Evolutionary conservation across 2,329 filamentous ascomycete genomes (phyloP).

Genomic region (Chrysoporthe austroafricana): DNA sequence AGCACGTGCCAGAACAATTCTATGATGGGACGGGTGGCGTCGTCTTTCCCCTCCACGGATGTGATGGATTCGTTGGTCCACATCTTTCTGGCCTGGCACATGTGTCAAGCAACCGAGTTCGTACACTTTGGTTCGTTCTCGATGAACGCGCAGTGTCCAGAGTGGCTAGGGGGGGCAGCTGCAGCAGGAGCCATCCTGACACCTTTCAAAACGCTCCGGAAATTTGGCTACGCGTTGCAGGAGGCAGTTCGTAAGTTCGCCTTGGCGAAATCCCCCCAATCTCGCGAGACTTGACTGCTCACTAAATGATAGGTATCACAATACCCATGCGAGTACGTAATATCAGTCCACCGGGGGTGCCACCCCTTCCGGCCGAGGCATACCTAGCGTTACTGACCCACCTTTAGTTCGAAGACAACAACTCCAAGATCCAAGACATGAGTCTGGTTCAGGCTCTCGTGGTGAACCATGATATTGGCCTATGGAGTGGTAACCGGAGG

Average conservation of each 20-base stretch:
- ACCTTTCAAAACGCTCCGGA: constrained; percentile 60
- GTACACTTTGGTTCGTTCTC: constrained; percentile 65
- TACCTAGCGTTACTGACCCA: background rate
- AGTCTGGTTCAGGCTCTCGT: constrained; percentile 55
- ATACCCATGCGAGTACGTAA: constrained; percentile 38
- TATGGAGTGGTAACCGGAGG: constrained; percentile 59
- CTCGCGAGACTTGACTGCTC: constrained; percentile 15
- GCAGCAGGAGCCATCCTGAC: constrained; percentile 64
- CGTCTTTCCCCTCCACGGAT: constrained; percentile 65
- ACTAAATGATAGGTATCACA: constrained; percentile 35
- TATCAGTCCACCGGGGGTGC: no score
- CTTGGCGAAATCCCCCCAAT: background rate
- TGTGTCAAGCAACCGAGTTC: constrained; percentile 60
- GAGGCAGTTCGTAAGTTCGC: constrained; percentile 51
- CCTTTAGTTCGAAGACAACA: constrained; percentile 53
- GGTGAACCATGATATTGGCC: constrained; percentile 52
- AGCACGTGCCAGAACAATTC: constrained; percentile 57
- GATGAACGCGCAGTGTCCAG: constrained; percentile 58
- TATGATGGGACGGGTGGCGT: constrained; percentile 56
- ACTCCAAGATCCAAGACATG: constrained; percentile 49
- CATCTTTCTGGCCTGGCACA: constrained; percentile 60
- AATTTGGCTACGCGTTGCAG: constrained; percentile 61
- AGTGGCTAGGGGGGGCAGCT: constrained; percentile 63
- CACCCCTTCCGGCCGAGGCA: background rate
- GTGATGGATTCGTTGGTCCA: constrained; percentile 65